These are phyloP conservation scores for Plasmodium coatneyi DNA, from an alignment of 169 alveolate species.

Conservation along the genomic window DNA sequence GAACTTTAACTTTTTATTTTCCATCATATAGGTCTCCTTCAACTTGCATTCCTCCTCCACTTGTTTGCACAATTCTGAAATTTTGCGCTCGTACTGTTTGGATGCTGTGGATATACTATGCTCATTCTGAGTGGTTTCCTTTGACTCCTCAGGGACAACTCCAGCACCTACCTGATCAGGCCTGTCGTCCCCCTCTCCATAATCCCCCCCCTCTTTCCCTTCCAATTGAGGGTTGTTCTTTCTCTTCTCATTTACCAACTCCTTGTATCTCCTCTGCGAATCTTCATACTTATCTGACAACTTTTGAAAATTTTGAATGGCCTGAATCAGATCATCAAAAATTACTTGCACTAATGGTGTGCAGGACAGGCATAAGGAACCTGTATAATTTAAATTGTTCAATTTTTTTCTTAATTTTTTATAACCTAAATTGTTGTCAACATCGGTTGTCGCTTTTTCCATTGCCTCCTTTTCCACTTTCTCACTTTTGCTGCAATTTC, in stretches of 20 bases:
- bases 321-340: constrained; percentile 71
- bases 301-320: constrained; percentile 71
- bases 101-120: not conserved
- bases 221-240: not conserved
- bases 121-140: not conserved
- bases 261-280: constrained; percentile 31
- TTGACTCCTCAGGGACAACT: not conserved
- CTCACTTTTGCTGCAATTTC: not conserved
- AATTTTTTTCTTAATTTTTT: constrained; percentile 45
- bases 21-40: constrained; percentile 41
- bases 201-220: not conserved
- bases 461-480: not conserved
- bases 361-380: constrained; percentile 52
- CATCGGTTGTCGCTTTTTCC: not conserved
- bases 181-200: not conserved
- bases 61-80: constrained; percentile 26
- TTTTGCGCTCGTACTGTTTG: constrained; percentile 15
- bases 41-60: constrained; percentile 37
- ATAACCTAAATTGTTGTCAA: constrained; percentile 8
- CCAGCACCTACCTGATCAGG: not conserved
- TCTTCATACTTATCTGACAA: constrained; percentile 57
- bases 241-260: constrained; percentile 16
- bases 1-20: constrained; percentile 56
- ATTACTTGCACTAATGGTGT: constrained; percentile 56
- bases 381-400: constrained; percentile 36